Evolutionary conservation across 306 rosid species (phyloP).

Genomic region (Vicia faba): DNA sequence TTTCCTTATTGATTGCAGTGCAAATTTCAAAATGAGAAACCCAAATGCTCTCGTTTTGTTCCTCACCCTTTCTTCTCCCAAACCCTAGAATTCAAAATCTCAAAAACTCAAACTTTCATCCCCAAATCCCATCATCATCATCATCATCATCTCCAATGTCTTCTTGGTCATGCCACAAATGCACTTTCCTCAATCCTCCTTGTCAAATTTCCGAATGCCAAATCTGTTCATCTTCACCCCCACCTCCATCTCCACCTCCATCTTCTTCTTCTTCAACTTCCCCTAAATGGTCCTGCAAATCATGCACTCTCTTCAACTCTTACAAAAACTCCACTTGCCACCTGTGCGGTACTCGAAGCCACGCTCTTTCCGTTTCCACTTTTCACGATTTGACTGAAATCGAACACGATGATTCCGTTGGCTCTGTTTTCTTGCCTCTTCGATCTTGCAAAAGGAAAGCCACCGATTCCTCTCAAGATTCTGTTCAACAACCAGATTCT

Average conservation of each 20-base stretch:
- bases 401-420: slow-evolving; percentile 56
- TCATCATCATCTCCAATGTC: slow-evolving; percentile 44
- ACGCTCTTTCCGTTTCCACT: slow-evolving; percentile 59
- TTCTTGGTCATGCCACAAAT: slow-evolving; percentile 76
- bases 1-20: neutral
- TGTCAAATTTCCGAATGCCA: slow-evolving; percentile 61
- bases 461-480: slow-evolving; percentile 39
- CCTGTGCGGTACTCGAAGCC: slow-evolving; percentile 66
- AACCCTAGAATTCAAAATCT: slow-evolving; percentile 40
- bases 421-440: slow-evolving; percentile 81
- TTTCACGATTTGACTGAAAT: slow-evolving; percentile 58
- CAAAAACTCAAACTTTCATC: neutral
- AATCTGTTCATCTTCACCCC: slow-evolving; percentile 56
- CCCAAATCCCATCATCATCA: slow-evolving; percentile 36
- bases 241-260: slow-evolving; percentile 12
- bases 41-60: neutral
- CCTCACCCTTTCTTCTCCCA: neutral
- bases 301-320: slow-evolving; percentile 84
- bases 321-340: slow-evolving; percentile 61
- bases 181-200: slow-evolving; percentile 79
- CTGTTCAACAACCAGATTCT: slow-evolving; percentile 26
- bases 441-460: slow-evolving; percentile 60
- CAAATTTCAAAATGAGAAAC: slow-evolving; percentile 39
- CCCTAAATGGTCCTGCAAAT: slow-evolving; percentile 86
- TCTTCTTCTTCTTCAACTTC: slow-evolving; percentile 53